Base-by-base conservation (phyloP, 805 yeast genomes). In the Ogataea glucozyma region DNA sequence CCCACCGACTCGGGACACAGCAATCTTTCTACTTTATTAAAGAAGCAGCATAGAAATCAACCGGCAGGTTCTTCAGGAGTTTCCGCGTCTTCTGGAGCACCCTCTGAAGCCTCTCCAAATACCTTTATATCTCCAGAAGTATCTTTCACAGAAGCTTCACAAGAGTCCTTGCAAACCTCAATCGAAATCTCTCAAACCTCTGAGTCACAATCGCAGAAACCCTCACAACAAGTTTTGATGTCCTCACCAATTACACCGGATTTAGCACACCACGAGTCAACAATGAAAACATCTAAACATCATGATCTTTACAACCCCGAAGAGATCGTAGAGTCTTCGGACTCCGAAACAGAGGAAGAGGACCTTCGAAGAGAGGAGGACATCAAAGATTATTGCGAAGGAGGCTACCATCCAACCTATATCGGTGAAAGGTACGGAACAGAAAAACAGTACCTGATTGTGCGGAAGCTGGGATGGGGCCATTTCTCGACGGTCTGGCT, bases 401-500 rank as follows among this genome's bases (percentile, higher is more conserved):
- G 85, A 11, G 88, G 88, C 1, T 81, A 81, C 60, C 85, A 81
- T 55, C 83, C 85, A 2, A 81, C 81, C 4, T 65, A 52, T 43
- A 70, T 76, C 22, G 80, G 81, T 22, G 86, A 81, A 51, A 56
- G 62, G 12, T 77, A 78, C 53, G 77, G 76, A 29, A 57, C 67
- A 6, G 59, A 66, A 35, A 64, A 69, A 42, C 65, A 71, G 42
- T 79, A 79, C 57, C 55, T 64, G 7, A 62, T 79, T 19, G 65
- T 77, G 16, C 64, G 85, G 21, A 81, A 81, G 57, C 64, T 81
- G 7, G 88, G 88, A 3, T 79, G 85, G 85, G 87, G 88, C 26
- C 85, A 81, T 54, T 81, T 81, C 52, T 76, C 83, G 29, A 80
- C 86, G 1, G 87, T 81, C n/a, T 81, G 86, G 86, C 60, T 81